Evolutionary conservation across 805 yeast genomes (phyloP), one percentile per base, ranked within the genome.

Genomic region (Spathaspora sp.): DNA sequence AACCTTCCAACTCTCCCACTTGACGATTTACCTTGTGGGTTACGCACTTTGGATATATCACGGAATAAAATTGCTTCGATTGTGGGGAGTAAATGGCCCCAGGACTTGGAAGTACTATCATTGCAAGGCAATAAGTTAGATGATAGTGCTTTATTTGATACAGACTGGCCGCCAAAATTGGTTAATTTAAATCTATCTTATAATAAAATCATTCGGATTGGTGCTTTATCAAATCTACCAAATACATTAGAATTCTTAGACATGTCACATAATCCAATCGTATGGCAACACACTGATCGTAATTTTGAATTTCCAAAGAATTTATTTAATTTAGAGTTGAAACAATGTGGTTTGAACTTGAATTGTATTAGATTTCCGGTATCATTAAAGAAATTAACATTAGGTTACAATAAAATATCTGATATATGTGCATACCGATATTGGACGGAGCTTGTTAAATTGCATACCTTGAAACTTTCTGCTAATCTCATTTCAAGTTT

Each of bases 241-340:
- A 49, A 50, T 14, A 20, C 53, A 9, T 44, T 54, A 11, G 49
- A 54, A 23, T 35, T 26, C 14, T 47, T 54, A 14, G 45, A 52
- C 14, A 40, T 54, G 2, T 51, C 49, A 11, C 46, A 16, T 14
- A 54, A 54, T 39, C 48, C 26, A 26, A 9, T 12, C 20, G n/a
- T 29, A n/a, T 8, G 18, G 16, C 42, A 7, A n/a, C 29, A 23
- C 10, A 4, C 28, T 11, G 32, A 46, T 2, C 17, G 11, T 12
- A 58, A 46, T 43, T 63, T 68, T 49, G 49, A 55, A 32, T 70
- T 72, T 46, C 75, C 76, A 3, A 49, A 52, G n/a, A 53, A 52
- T 23, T 55, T 72, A 45, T 56, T 54, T 3, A 51, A 53, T 10
- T 53, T 72, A 39, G 60, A 63, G 29, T 51, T 72, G 44, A 52